Evolutionary conservation across 768 basidiomycete genomes (phyloP), one percentile per base, ranked within the genome.

Genomic region (Pisolithus marmoratus): DNA sequence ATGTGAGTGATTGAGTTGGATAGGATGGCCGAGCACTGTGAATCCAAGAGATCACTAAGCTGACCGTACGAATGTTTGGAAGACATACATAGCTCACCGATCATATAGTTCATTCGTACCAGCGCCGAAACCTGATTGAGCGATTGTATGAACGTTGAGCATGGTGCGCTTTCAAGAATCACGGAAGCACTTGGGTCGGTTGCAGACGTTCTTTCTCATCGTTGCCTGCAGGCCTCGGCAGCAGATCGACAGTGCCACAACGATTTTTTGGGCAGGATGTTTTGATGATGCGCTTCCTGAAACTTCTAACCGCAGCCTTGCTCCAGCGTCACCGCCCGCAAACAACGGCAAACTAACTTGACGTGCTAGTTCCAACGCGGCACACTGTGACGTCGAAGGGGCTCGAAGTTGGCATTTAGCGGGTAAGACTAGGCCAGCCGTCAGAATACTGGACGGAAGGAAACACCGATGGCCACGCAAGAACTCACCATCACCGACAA

Each of bases 51-150:
- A 20, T 31, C 36, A 6, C 24, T 51, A 23, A 26, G 45, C 11
- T 27, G 20, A 14, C 36, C 31, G 38, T 19, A 8, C 22, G 23
- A 8, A 20, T 12, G 11, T 11, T 19, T 22, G 15, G 11, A 36
- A 5, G 31, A 38, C 34, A 31, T 7, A 20, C 3, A 11, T 20
- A 15, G 38, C 71, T 50, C 48, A 84, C 87, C 79, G 74, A 59
- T 92, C 85, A 60, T 92, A 92, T 4, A 89, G 69, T 44, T 89
- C 88, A 62, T 92, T 94, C 1, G 90, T 94, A 1, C 90, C 93
- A 17, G 70, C 62, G 1, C 80, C 86, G 60, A 92, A 95, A 3
- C 93, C 93, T 27, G 63, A 62, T 58, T 80, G 70, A n/a, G 92
- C 92, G 29, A 90, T 55, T 4, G 66, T 53, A 54, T 94, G 89